Evolutionary conservation across 805 yeast species (phyloP), one percentile per base, ranked within the genome.

Genomic region (Starmerella etchellsii): DNA sequence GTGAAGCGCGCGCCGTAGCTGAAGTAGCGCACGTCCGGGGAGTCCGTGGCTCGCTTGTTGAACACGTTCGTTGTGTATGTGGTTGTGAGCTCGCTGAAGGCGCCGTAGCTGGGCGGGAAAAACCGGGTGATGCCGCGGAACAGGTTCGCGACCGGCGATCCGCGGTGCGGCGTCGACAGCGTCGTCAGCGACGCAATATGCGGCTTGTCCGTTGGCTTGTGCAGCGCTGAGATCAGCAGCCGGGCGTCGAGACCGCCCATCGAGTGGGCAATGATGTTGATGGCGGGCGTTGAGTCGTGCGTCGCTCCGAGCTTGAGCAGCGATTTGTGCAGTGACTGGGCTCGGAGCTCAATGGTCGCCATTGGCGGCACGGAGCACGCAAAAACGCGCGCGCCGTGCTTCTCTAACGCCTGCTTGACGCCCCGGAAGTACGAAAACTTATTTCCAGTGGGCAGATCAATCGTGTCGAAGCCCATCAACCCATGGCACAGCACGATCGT

Each of bases 221-320:
- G 65, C 59, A 80, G 55, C 36, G 70, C 64, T 0, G 81, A 68
- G 2, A 84, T 80, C 48, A 87, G 59, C 55, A 76, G 82, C 38
- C 96, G 63, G 26, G 85, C 73, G 54, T 87, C 95, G 24, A 85
- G 62, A 0, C 96, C 96, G 4, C 96, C 96, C 95, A 85, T 84
- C 0, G 95, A 83, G 56, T 85, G 96, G 5, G 91, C 91, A 21
- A 85, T 67, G 33, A 85, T 57, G 54, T 87, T 87, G 14, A 85
- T 67, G 44, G 74, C 75, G 9, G 33, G 16, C 15, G 20, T 22
- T 21, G 16, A 5, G 9, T 11, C n/a, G 37, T 24, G 18, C 35
- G 22, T n/a, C 39, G 34, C 26, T 31, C 28, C 13, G 18, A 22
- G 27, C 25, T 63, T 21, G 59, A 56, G 50, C 4, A 85, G 70